Evolutionary conservation across 208 protist genomes (phyloP).

Genomic region (Vickermania ingenoplastis): DNA sequence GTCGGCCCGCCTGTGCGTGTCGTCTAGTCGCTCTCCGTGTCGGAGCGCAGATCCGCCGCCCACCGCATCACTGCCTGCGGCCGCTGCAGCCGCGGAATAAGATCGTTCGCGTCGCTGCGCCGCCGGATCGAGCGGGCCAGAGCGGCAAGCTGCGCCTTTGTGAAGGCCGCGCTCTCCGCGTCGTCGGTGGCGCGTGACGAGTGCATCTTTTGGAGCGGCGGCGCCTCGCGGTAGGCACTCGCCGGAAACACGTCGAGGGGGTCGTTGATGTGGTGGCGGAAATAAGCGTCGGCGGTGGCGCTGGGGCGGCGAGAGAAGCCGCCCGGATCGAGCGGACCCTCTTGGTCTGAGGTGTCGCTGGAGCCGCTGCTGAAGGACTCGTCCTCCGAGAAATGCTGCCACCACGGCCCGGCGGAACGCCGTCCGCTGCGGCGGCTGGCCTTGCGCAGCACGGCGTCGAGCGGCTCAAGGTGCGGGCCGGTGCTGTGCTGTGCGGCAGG

Average conservation of each 20-base stretch:
- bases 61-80: constrained; percentile 1
- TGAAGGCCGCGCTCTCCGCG: neutral
- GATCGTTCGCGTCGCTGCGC: neutral
- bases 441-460: neutral
- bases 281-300: neutral
- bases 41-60: no score
- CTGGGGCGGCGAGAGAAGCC: neutral
- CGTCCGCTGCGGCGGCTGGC: neutral
- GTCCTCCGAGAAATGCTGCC: neutral
- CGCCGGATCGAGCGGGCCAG: neutral
- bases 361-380: neutral
- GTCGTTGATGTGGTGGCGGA: neutral
- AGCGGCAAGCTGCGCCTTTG: neutral
- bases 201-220: neutral
- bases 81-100: neutral
- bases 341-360: neutral
- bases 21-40: no score
- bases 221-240: neutral
- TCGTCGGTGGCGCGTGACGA: neutral
- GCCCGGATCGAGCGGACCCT: neutral
- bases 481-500: neutral
- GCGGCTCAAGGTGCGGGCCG: neutral
- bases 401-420: no score
- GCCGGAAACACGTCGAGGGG: neutral
- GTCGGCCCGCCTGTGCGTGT: no score